Base-by-base conservation (phyloP, 441 rosid species). In the Gossypium aridum region DNA sequence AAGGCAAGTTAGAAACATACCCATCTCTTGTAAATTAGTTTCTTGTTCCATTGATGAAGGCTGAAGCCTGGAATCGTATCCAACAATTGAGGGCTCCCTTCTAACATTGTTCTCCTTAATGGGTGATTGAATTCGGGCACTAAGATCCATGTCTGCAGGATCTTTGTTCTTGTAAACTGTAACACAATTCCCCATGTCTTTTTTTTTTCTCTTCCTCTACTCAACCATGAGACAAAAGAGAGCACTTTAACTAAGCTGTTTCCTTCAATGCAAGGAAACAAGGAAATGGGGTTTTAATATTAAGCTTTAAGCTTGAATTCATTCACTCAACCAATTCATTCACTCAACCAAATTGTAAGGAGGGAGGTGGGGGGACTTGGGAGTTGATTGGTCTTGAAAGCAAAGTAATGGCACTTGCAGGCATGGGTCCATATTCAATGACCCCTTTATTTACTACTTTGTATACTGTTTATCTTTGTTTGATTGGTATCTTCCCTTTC, bases 381-480 rank as follows among this genome's bases (percentile, higher is more conserved):
- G 55, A 76, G 78, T 78, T 79, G 85, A 83, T 80, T 83, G 85
- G 85, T 81, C 87, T 85, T 85, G 88, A 89, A 87, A 84, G 89
- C 77, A 70, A 87, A 87, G 87, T 81, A 84, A 84, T 81, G 79
- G 80, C 72, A 10, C 74, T 70, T 66, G 70, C 80, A 79, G 86
- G 26, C n/a, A 76, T 75, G 87, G 87, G 88, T 62, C 73, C 73
- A 69, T 53, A n/a, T 25, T 16, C 60, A 26, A 69, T 69, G 39
- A 49, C 54, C 72, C 16, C 60, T 34, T 34, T 17, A 34, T 64
- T 64, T 26, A 34, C 19, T 62, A 31, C 37, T 31, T n/a, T n/a
- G 13, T 17, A 64, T 16, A 64, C 64, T 13, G 47, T 63, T 7
- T 64, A 34, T 12, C 55, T 45, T 12, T 66, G 56, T 23, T 47